Conservation (phyloP, 2,329 filamentous ascomycete species). For the Metarhizium anisopliae region DNA sequence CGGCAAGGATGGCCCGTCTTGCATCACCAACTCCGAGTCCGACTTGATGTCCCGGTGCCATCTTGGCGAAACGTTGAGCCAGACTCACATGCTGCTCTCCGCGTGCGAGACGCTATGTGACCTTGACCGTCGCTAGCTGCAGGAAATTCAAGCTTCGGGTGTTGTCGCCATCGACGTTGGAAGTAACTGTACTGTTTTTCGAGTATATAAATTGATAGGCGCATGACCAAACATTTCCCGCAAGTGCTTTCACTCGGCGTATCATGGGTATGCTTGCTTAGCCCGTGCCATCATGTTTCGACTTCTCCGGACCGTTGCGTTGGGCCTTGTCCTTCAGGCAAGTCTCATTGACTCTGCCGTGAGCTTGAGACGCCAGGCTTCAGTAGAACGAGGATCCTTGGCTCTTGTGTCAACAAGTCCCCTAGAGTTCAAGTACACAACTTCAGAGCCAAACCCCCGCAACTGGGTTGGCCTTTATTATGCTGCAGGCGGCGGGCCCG, state of each 20-base stretch:
- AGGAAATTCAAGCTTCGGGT: not conserved
- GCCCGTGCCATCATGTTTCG: not conserved
- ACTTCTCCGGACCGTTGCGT: not conserved
- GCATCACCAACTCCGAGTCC: not conserved
- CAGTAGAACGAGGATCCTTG: not conserved
- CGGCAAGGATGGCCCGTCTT: not conserved
- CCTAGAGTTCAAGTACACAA: conserved; percentile 20
- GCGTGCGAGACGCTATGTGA: no score
- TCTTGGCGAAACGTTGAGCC: no score
- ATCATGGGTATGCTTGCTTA: not conserved
- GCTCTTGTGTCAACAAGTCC: not conserved
- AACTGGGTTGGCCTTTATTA: conserved; percentile 29
- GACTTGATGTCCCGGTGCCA: not conserved
- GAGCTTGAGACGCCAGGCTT: not conserved
- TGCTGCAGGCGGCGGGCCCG: conserved; percentile 20
- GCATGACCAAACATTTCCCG: not conserved
- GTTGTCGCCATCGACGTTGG: not conserved
- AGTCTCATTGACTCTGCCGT: not conserved
- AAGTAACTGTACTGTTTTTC: not conserved
- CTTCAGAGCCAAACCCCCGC: conserved; percentile 11
- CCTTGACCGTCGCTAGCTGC: no score
- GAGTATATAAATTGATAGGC: not conserved
- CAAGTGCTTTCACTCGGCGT: not conserved
- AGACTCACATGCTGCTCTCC: not conserved
- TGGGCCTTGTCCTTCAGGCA: not conserved